These are phyloP conservation scores for Venturia pyrina DNA, from an alignment of 2,329 filamentous ascomycete species.

Conservation along the genomic window DNA sequence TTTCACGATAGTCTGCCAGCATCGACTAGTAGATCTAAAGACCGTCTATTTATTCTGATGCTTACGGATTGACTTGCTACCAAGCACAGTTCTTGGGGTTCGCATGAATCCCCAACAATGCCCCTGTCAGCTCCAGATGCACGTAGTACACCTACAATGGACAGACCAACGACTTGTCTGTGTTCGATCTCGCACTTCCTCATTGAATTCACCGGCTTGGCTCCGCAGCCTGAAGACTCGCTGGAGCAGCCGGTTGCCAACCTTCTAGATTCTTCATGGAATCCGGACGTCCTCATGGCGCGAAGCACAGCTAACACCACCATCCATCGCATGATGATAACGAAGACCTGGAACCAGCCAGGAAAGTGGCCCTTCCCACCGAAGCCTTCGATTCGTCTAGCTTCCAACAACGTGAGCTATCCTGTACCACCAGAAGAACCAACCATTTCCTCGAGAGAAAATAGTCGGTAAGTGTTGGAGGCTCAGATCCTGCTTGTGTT, in stretches of 20 bases:
- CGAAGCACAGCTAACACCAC: background rate
- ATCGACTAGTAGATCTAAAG: background rate
- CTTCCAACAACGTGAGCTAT: slow-evolving; percentile 4
- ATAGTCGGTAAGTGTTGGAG: slow-evolving; percentile 6
- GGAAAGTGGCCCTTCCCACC: background rate
- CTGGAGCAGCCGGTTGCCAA: background rate
- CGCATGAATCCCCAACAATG: slow-evolving; percentile 1
- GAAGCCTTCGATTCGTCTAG: background rate
- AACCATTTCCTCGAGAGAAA: background rate
- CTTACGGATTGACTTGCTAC: background rate
- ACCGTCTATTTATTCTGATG: background rate
- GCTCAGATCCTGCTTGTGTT: slow-evolving; percentile 6
- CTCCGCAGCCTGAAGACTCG: background rate
- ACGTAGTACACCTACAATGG: background rate
- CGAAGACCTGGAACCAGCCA: background rate
- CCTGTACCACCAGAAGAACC: background rate
- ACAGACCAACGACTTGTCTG: background rate
- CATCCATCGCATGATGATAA: background rate
- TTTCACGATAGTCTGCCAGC: background rate
- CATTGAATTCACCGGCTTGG: background rate
- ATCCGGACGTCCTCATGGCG: background rate
- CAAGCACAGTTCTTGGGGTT: background rate
- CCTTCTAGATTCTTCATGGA: background rate
- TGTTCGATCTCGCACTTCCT: background rate
- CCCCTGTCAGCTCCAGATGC: background rate